A percentile compares a stretch with the other conserved stretches of the same genome.
Conservation (phyloP, 108 stramenopile genomes). For the Cyclostephanos invisitatus region DNA sequence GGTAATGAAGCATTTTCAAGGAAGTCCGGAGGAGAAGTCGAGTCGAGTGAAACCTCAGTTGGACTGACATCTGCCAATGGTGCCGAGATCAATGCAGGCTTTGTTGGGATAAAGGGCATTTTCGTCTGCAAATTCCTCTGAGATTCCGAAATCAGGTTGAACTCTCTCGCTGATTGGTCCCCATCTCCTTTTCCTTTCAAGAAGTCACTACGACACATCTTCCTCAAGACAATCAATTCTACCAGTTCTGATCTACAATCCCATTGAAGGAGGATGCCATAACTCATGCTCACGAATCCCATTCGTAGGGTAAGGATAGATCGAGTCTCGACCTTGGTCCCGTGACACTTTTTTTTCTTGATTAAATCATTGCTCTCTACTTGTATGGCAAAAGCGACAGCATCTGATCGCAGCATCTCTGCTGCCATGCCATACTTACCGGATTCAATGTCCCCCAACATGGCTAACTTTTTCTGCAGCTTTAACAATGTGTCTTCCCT, state of each 20-base stretch:
- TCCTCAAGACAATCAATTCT: conserved; percentile 36
- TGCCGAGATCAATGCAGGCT: conserved; percentile 8
- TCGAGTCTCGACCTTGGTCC: conserved; percentile 41
- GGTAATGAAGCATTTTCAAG: background rate
- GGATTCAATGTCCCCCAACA: conserved; percentile 45
- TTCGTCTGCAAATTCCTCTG: conserved; percentile 1
- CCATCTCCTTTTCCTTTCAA: conserved; percentile 25
- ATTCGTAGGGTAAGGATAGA: conserved; percentile 42
- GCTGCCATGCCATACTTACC: conserved; percentile 48
- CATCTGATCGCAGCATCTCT: conserved; percentile 48
- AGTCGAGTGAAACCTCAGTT: background rate
- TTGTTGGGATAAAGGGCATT: background rate
- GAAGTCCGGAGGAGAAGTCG: background rate
- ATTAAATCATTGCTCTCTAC: background rate
- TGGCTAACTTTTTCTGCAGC: conserved; percentile 36
- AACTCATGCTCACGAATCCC: conserved; percentile 50
- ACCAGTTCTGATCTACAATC: conserved; percentile 29
- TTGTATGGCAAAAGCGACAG: conserved; percentile 29
- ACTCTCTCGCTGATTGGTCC: conserved; percentile 3
- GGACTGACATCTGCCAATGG: background rate
- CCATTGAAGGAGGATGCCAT: conserved; percentile 49
- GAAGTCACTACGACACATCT: conserved; percentile 48
- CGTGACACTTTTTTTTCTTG: background rate
- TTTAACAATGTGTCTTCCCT: conserved; percentile 35
- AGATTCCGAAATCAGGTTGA: background rate